Evolutionary conservation across 331 rosid species (phyloP).

Genomic region (Phaseolus coccineus): DNA sequence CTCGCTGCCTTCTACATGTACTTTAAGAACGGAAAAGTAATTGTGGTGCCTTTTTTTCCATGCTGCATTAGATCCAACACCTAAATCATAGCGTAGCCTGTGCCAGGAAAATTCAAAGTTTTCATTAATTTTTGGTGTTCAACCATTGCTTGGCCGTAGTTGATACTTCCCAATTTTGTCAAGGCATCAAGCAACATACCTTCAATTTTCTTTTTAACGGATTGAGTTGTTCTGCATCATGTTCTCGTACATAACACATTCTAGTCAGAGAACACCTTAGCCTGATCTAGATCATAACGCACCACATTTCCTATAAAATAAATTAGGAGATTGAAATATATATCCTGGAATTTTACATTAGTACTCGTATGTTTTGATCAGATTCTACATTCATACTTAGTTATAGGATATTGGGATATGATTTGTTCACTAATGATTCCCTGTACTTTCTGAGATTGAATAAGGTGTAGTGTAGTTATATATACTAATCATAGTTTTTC

Average conservation of each 20-base stretch:
- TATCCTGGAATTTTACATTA: no score
- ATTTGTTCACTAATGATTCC: not conserved
- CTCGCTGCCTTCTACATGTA: not conserved
- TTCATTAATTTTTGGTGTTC: no score
- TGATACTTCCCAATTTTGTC: not conserved
- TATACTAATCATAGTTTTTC: not conserved
- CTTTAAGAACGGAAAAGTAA: not conserved
- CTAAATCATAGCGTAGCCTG: not conserved
- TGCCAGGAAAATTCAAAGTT: not conserved
- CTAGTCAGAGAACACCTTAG: not conserved
- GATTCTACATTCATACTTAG: conserved; percentile 7
- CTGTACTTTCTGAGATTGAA: not conserved
- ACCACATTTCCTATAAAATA: not conserved
- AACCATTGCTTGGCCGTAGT: conserved; percentile 1
- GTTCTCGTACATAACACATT: conserved; percentile 22
- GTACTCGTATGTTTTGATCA: not conserved
- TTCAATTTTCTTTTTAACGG: not conserved
- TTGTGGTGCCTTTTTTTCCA: not conserved
- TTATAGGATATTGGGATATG: conserved; percentile 16
- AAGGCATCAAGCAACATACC: not conserved
- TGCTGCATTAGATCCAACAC: not conserved
- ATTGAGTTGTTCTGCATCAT: conserved; percentile 9
- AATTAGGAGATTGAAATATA: conserved; percentile 1
- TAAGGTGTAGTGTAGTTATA: conserved; percentile 34
- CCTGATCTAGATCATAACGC: conserved; percentile 11